Evolutionary conservation across 345 rosid genomes (phyloP).

Genomic region (Lumnitzera littorea): DNA sequence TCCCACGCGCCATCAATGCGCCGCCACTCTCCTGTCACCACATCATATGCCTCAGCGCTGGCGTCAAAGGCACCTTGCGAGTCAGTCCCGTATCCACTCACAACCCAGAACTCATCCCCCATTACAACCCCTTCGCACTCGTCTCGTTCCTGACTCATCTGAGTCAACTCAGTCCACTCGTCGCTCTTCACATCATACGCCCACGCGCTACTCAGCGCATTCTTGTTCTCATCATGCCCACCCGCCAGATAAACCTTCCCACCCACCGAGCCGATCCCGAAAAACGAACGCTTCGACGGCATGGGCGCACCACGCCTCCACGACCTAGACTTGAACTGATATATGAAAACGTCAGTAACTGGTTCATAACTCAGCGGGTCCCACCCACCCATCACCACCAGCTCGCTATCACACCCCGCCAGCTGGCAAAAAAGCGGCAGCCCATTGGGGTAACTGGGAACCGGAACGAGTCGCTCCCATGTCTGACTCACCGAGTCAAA

Average conservation of each 20-base stretch:
- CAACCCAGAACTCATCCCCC: conserved; percentile 54
- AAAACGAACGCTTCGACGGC: conserved; percentile 52
- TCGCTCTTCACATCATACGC: conserved; percentile 41
- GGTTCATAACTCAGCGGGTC: conserved; percentile 50
- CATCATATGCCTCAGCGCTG: conserved; percentile 33
- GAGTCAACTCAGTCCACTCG: conserved; percentile 48
- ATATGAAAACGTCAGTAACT: conserved; percentile 39
- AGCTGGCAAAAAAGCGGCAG: conserved; percentile 57
- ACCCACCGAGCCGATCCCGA: conserved; percentile 33
- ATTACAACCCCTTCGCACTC: conserved; percentile 55
- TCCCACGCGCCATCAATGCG: conserved; percentile 40
- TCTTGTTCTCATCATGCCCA: conserved; percentile 66
- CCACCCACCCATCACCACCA: conserved; percentile 70
- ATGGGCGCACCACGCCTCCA: conserved; percentile 53
- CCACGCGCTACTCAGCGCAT: conserved; percentile 53
- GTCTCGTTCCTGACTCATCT: conserved; percentile 55
- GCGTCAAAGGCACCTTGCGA: conserved; percentile 47
- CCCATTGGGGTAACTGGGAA: conserved; percentile 39
- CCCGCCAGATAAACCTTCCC: conserved; percentile 43
- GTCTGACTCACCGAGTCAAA: conserved; percentile 30
- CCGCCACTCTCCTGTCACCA: conserved; percentile 38
- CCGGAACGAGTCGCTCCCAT: conserved; percentile 39
- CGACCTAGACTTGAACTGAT: conserved; percentile 32
- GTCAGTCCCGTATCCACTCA: conserved; percentile 58
- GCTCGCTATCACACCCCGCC: conserved; percentile 46